A percentile compares a stretch with the other conserved stretches of the same genome.
phyloP scores from a whole-genome alignment of 345 rosid species.

The Conringia planisiliqua region DNA sequence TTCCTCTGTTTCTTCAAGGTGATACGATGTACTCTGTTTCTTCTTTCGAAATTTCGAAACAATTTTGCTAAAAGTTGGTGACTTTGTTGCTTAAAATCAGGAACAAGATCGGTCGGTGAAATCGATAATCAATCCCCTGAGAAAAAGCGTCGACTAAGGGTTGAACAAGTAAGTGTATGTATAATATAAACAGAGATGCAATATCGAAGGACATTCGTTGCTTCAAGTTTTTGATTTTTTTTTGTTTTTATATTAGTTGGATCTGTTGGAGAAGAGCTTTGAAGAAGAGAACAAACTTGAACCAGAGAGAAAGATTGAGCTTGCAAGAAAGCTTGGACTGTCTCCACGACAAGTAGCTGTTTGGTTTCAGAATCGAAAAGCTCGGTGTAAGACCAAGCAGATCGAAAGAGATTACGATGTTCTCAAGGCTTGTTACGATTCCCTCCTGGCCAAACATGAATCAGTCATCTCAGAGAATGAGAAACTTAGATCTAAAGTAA shows the following conservation, averaged over 20 bases:
- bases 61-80: background rate
- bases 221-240: background rate
- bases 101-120: background rate
- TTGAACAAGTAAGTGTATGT: background rate
- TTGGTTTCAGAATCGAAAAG: conserved; percentile 28
- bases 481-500: conserved; percentile 20
- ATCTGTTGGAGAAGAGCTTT: conserved; percentile 17
- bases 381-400: conserved; percentile 12
- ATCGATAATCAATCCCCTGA: background rate
- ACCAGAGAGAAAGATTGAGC: conserved; percentile 14
- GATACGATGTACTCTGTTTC: background rate
- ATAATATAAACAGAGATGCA: background rate
- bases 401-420: conserved; percentile 20
- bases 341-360: conserved; percentile 26
- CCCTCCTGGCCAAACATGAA: conserved; percentile 20
- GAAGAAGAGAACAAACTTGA: conserved; percentile 28
- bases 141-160: conserved; percentile 14
- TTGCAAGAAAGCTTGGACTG: conserved; percentile 12
- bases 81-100: background rate
- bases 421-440: conserved; percentile 26
- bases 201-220: background rate
- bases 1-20: conserved; percentile 5
- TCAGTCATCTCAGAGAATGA: conserved; percentile 21
- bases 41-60: background rate
- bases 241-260: background rate